Percentiles rank a stretch among this genome's conserved stretches.
phyloP scores from a whole-genome alignment of 192 early-diverging fungal genomes.

The Kappamyces sp. region DNA sequence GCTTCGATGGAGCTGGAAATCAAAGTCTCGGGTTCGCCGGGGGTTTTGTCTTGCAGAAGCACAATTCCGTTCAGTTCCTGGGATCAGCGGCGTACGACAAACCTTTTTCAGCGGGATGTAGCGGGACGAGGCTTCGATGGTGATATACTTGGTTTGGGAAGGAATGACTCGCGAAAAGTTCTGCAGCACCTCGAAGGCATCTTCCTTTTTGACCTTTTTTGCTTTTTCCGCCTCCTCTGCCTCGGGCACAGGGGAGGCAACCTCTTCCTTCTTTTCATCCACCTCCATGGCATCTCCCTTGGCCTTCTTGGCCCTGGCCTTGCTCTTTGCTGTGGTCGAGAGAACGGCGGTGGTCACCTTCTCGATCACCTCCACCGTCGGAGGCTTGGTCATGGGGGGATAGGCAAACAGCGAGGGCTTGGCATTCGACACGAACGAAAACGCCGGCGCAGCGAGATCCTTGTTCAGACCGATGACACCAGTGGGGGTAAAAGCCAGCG shows the following conservation, averaged over 20 bases:
- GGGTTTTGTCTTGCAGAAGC: conserved; percentile 72
- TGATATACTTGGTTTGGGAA: conserved; percentile 77
- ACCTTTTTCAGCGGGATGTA: conserved; percentile 88
- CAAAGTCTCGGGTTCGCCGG: conserved; percentile 75
- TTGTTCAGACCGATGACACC: conserved; percentile 92
- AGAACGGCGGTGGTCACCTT: conserved; percentile 93
- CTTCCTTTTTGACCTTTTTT: conserved; percentile 58
- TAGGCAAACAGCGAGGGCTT: conserved; percentile 90
- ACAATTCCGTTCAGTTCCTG: conserved; percentile 72
- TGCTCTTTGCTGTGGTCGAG: conserved; percentile 91
- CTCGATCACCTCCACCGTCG: conserved; percentile 70
- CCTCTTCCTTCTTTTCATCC: conserved; percentile 50
- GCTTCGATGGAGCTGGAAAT: conserved; percentile 34
- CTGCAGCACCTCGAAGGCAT: conserved; percentile 64
- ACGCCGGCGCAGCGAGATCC: conserved; percentile 75
- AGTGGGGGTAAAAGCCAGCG: conserved; percentile 91
- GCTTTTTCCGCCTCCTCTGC: conserved; percentile 44
- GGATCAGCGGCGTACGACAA: conserved; percentile 26
- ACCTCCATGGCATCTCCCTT: conserved; percentile 54
- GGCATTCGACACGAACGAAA: conserved; percentile 79
- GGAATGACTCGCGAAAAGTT: conserved; percentile 89
- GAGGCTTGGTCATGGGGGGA: conserved; percentile 78
- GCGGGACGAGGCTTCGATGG: conserved; percentile 76
- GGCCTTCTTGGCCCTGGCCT: conserved; percentile 73
- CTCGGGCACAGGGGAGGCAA: conserved; percentile 23